A percentile compares a stretch with the other conserved stretches of the same genome.
Conservation (phyloP, 192 early-diverging fungal genomes). For the Mortierella hygrophila region DNA sequence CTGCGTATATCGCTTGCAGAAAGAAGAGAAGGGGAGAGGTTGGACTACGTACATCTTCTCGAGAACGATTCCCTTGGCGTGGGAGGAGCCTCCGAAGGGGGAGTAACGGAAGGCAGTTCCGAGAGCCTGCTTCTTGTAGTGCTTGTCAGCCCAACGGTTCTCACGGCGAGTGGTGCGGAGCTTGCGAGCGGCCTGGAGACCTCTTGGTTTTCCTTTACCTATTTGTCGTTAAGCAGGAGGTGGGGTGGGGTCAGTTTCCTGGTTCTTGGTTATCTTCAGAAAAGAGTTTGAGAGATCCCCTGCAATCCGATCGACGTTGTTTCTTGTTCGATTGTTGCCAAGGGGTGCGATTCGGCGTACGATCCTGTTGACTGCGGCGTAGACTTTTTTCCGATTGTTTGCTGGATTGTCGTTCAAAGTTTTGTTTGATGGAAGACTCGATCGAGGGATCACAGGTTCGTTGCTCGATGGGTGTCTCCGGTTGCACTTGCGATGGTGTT, state of each 20-base stretch:
- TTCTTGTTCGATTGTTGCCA: not conserved
- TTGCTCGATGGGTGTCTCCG: not conserved
- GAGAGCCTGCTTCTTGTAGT: constrained; percentile 98
- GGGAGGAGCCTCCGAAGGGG: constrained; percentile 99
- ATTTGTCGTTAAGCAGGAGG: not conserved
- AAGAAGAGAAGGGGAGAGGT: too few species aligned
- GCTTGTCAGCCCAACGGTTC: constrained; percentile 99
- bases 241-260: not conserved
- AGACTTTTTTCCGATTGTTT: not conserved
- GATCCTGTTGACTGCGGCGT: not conserved
- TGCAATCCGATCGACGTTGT: not conserved
- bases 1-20: not conserved
- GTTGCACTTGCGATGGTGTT: not conserved
- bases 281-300: constrained; percentile 1
- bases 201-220: constrained; percentile 94
- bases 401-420: not conserved
- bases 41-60: constrained; percentile 93
- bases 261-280: not conserved
- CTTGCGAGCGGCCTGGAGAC: constrained; percentile 99
- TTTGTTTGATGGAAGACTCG: not conserved
- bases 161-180: constrained; percentile 97
- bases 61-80: constrained; percentile 99
- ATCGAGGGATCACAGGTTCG: constrained; percentile 16
- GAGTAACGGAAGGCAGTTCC: constrained; percentile 98
- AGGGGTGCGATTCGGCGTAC: not conserved